A percentile compares a stretch with the other conserved stretches of the same genome.
Conservation (phyloP, 225 moss, liverwort and hornwort genomes). For the Thuidium tamariscinum region DNA sequence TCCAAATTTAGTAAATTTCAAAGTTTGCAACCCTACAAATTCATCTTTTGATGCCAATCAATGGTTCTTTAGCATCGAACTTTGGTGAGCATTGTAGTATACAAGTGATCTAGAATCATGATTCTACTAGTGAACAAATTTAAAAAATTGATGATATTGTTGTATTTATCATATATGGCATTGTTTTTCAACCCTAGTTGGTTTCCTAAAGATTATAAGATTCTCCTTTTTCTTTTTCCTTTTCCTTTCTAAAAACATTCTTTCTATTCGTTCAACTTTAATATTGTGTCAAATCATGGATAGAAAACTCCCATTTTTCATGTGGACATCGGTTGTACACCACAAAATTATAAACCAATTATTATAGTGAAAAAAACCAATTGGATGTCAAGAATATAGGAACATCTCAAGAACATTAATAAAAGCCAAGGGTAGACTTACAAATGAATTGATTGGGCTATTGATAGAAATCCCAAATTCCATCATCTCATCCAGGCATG, state of each 20-base stretch:
- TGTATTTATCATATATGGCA: rapidly evolving
- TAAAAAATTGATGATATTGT: not conserved
- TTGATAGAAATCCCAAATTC: too few species aligned
- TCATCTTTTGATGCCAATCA: not conserved
- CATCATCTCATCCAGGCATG: too few species aligned
- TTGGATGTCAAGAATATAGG: not conserved
- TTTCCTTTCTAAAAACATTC: not conserved
- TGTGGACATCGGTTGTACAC: too few species aligned
- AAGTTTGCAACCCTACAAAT: not conserved
- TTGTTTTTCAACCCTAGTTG: rapidly evolving
- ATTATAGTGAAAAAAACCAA: not conserved
- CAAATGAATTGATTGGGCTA: not conserved
- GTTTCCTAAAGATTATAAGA: too few species aligned
- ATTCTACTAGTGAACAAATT: not conserved
- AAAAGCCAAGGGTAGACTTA: not conserved
- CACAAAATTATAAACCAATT: not conserved
- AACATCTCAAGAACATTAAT: not conserved
- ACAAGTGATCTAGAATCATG: too few species aligned
- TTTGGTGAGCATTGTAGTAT: not conserved
- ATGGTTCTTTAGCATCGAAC: not conserved
- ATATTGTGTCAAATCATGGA: not conserved
- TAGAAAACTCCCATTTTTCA: not conserved
- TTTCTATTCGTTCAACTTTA: not conserved
- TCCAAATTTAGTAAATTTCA: not conserved
- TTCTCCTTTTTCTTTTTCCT: not conserved